Conservation (phyloP, 257 asterid genomes). For the Solanum sitiens region DNA sequence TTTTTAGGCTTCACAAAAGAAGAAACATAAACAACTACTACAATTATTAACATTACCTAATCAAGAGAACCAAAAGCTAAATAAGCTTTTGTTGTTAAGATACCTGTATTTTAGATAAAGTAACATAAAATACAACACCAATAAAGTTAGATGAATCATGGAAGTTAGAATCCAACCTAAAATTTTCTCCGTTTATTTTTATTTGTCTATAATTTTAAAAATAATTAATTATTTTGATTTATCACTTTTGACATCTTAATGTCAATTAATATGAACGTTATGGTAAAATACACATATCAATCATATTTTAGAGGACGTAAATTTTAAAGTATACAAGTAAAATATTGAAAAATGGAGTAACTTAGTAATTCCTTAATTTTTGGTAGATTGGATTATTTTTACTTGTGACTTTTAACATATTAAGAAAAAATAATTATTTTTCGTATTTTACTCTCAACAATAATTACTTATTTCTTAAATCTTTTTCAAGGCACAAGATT, state of each 20-base stretch:
- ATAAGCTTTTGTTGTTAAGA: background rate
- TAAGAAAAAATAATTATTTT: no score
- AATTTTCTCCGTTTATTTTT: no score
- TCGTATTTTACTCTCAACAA: fast-evolving
- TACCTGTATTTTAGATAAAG: background rate
- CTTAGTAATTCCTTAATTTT: background rate
- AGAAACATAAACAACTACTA: background rate
- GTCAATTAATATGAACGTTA: background rate
- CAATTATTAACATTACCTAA: background rate
- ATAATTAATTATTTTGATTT: no score
- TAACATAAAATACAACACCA: background rate
- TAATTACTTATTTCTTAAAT: no score
- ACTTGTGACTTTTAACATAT: no score
- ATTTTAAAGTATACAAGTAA: background rate
- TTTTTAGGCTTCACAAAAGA: background rate
- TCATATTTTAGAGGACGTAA: background rate
- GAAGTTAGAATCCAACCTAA: background rate
- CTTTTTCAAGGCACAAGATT: background rate
- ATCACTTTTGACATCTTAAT: no score
- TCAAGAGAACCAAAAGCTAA: background rate
- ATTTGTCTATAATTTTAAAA: no score
- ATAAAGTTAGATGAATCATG: background rate
- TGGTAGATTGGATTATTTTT: fast-evolving
- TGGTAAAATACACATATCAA: background rate
- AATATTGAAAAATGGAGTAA: fast-evolving